Evolutionary conservation across 2,329 filamentous ascomycete species (phyloP), one percentile per base, ranked within the genome.

Genomic region (Nemania abortiva): DNA sequence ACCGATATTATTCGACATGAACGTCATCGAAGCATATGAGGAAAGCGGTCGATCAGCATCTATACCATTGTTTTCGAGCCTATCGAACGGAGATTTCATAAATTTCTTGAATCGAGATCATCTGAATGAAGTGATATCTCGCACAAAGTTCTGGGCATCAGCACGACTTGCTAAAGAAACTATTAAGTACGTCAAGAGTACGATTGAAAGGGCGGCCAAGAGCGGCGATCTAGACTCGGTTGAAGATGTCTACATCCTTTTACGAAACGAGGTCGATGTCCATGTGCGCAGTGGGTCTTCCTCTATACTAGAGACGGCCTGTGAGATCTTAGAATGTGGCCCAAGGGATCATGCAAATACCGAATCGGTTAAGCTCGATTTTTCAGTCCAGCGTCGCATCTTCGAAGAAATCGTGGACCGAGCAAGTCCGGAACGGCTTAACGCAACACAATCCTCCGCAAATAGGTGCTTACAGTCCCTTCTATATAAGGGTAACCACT

Each of bases 241-340:
- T 24, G 3, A 52, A 15, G 1, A 1, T 1, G 56, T 63, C 7
- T 15, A 18, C 42, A 29, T 34, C 10, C n/a, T 66, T n/a, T 39
- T 66, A 18, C 6, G 10, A 15, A 55, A 52, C 1, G 50, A 29
- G 3, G 50, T 66, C 9, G 20, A 50, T 27, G 22, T 61, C 11
- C 20, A 61, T 34, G 7, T 56, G 1, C 29, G 49, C 1, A 31
- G 1, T 22, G 27, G 50, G n/a, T 2, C 18, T 34, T 65, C 37
- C 13, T 61, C 50, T 6, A 56, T 66, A n/a, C 27, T 66, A 18
- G 57, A 66, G 42, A 22, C 47, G 11, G 64, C 52, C 1, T 66
- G 64, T 22, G 4, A 7, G 20, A 20, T 6, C 13, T 31, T 64
- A 1, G 42, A 37, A 3, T 64, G 62, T 37, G 62, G 52, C 50